Conservation (phyloP, 768 basidiomycete species). For the Ephemerocybe angulata region DNA sequence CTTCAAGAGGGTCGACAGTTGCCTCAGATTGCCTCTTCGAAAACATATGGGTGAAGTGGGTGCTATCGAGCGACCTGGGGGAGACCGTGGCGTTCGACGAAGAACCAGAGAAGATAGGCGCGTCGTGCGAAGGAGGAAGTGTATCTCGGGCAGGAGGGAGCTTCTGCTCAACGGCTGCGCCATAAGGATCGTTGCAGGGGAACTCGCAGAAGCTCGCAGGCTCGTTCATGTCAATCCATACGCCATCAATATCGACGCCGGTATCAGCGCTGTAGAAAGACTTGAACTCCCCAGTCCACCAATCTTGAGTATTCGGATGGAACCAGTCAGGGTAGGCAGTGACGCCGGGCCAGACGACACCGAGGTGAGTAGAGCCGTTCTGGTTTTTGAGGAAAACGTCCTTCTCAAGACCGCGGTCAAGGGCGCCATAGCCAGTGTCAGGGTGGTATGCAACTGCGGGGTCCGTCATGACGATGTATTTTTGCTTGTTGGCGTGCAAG, state of each 20-base stretch:
- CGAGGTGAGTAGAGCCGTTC: slow-evolving; percentile 55
- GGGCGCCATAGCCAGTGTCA: slow-evolving; percentile 46
- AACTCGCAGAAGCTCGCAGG: slow-evolving; percentile 63
- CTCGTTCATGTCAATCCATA: slow-evolving; percentile 79
- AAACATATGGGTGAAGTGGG: not conserved
- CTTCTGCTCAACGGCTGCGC: slow-evolving; percentile 47
- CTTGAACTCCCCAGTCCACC: slow-evolving; percentile 59
- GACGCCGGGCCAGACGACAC: slow-evolving; percentile 66
- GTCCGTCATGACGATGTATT: slow-evolving; percentile 67
- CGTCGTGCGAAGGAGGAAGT: slow-evolving; percentile 48
- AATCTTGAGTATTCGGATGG: not conserved
- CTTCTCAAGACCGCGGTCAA: slow-evolving; percentile 46
- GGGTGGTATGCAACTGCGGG: slow-evolving; percentile 60
- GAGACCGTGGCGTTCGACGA: slow-evolving; percentile 15
- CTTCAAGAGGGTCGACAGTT: slow-evolving; percentile 16
- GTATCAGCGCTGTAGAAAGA: slow-evolving; percentile 49
- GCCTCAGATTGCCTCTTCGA: slow-evolving; percentile 5
- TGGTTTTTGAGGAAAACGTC: slow-evolving; percentile 62
- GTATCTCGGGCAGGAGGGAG: slow-evolving; percentile 53
- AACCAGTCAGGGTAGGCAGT: slow-evolving; percentile 51
- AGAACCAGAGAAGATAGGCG: slow-evolving; percentile 43
- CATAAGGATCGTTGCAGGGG: slow-evolving; percentile 59
- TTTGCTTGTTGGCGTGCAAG: slow-evolving; percentile 57
- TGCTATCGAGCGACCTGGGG: not conserved
- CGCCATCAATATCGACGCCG: slow-evolving; percentile 65